Base-by-base conservation (phyloP, 495 filamentous ascomycete genomes). In the Coniosporium apollinis region DNA sequence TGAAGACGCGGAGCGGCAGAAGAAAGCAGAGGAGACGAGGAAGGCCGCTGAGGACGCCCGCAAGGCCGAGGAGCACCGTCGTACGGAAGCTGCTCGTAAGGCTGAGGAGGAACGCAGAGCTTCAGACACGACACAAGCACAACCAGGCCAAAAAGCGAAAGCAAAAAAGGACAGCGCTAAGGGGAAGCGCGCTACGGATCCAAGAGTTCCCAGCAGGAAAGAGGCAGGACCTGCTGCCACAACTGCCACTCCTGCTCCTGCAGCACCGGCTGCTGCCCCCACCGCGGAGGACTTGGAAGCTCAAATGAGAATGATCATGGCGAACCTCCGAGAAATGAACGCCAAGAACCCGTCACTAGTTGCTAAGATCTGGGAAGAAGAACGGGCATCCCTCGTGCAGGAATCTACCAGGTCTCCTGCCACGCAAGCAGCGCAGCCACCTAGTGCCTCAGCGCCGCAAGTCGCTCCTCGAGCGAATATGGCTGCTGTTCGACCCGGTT, bases 321-420 rank as follows among this genome's bases (percentile, higher is more conserved):
- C 43, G 15, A 60, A 60, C 28, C 54, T 60, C 52, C 39, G 55
- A n/a, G 50, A 60, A 36, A 43, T 56, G 22, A 57, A 59, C 31
- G 38, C 39, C 14, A 54, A 54, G 36, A 49, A 58, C 37, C 57
- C 57, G 1, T 43, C 44, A 8, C 41, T 60, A 20, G 41, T 60
- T 8, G 49, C 55, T 2, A 46, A 48, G 20, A 49, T 60, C 11
- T 60, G 56, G 56, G 52, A 56, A 25, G 43, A 57, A 41, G 56
- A 60, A 34, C 34, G 56, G 9, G n/a, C n/a, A n/a, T n/a, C n/a
- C n/a, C 42, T 32, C 20, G 36, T 43, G 17, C 43, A 54, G 31
- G 10, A 15, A 22, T 20, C 16, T 3, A 35, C 4, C 8, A 9
- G 17, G 15, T 8, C 16, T 7, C 1, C 31, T 7, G 7, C 13